Base-by-base conservation (phyloP, 495 filamentous ascomycete species). In the Bryoglossum gracile region DNA sequence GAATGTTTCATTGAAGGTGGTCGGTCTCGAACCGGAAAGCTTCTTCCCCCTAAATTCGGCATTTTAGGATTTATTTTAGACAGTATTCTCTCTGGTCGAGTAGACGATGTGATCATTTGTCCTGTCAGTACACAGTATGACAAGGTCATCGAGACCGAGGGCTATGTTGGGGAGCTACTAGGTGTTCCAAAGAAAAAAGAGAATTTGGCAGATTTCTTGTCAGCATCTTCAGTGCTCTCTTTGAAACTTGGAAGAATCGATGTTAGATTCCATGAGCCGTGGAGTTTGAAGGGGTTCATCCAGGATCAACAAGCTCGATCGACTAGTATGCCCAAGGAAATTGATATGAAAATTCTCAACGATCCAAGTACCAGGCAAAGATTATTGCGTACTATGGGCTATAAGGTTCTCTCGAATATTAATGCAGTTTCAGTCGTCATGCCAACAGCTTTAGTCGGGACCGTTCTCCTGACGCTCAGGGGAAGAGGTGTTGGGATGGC, bases 1-100 rank as follows among this genome's bases (percentile, higher is more conserved):
- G 89, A 94, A 60, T 97, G 92, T 64, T 96, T 96, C 57, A 92
- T 95, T 53, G 92, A 98, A 66, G 92, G 92, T 21, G 89, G 89
- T 11, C 77, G 92, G 8, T 95, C 88, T 6, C 70, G 92, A 46
- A 98, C 90, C 0, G 92, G 92, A 6, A 98, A 98, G 66, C 78
- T 98, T 13, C 70, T 98, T 18, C 78, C 87, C 0, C 92, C 92
- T 0, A 96, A 96, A 59, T 95, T 96, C 54, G 92, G 92, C n/a
- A 97, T 98, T 39, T 65, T 98, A 3, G 86, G 78, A 59, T 98
- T 95, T 59, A 80, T 98, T 21, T 65, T 97, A 8, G 91, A 98
- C 60, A 89, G 87, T 58, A 68, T 98, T 3, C 65, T 96, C 2
- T 89, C 84, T 4, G 89, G 91, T n/a, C 75, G 88, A 1, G 86